Evolutionary conservation across 129 eudicot genomes (phyloP).

Genomic region (Arctium minus): DNA sequence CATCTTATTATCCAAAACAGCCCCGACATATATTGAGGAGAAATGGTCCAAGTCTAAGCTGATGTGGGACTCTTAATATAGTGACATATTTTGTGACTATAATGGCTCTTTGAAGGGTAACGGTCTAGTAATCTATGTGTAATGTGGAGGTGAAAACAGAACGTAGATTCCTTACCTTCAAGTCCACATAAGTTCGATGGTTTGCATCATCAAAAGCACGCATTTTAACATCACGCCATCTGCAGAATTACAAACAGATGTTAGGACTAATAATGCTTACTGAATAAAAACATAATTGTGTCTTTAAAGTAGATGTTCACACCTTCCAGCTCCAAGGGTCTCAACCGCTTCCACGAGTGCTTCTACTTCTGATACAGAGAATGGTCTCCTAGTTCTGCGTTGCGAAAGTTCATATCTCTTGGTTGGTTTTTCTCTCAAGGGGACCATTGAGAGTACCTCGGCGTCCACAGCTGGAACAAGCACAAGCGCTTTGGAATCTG

Average conservation of each 20-base stretch:
- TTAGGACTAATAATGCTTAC: neutral
- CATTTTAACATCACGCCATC: conserved; percentile 98
- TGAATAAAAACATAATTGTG: neutral
- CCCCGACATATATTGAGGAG: neutral
- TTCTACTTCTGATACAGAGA: conserved; percentile 97
- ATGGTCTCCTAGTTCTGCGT: conserved; percentile 71
- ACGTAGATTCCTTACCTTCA: conserved; percentile 62
- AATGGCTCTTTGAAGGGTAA: neutral
- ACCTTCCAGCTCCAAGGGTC: conserved; percentile 98
- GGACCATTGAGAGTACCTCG: conserved; percentile 50
- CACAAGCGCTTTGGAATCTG: conserved; percentile 65
- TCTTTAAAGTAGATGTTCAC: neutral
- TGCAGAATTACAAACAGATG: conserved; percentile 30
- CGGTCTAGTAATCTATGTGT: neutral
- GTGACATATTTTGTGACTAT: neutral
- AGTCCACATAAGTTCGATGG: conserved; percentile 94
- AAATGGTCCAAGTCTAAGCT: neutral
- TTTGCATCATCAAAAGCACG: conserved; percentile 81
- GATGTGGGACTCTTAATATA: no score
- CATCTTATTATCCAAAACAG: no score
- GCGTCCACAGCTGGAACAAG: conserved; percentile 37
- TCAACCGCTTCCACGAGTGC: conserved; percentile 97
- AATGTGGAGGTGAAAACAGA: neutral
- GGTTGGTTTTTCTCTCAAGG: conserved; percentile 44
- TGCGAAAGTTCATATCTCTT: conserved; percentile 66